These are phyloP conservation scores for Tricladium varicosporioides DNA, from an alignment of 2,329 filamentous ascomycete genomes.

Conservation along the genomic window DNA sequence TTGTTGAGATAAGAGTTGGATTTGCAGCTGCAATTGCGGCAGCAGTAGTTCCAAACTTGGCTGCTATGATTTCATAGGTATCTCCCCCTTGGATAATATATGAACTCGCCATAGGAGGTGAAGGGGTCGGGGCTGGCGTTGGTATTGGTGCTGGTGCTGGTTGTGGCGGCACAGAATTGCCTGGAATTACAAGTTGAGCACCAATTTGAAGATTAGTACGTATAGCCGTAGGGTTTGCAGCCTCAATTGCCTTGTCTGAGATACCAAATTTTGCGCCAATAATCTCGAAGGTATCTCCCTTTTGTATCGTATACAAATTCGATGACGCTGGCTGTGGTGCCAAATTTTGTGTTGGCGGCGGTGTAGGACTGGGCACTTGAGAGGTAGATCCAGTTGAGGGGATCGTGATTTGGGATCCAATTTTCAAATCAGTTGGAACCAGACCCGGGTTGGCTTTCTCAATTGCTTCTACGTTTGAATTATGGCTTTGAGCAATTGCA, in stretches of 20 bases:
- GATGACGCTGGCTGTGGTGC: no score
- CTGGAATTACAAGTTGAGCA: no score
- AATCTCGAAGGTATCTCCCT: no score
- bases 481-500: not conserved
- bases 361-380: no score
- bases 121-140: not conserved
- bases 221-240: no score
- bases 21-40: conserved; percentile 5
- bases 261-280: no score
- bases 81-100: conserved; percentile 12
- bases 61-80: conserved; percentile 8
- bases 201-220: no score
- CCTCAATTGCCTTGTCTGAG: no score
- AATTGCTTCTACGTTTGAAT: conserved; percentile 1
- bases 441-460: conserved; percentile 7
- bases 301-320: no score
- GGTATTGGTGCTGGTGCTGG: not conserved
- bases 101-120: not conserved
- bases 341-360: no score
- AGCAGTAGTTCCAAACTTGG: conserved; percentile 1
- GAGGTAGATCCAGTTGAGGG: not conserved
- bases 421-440: conserved; percentile 8
- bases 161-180: no score
- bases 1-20: conserved; percentile 3
- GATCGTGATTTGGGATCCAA: conserved; percentile 7